Conservation (phyloP, 202 grass and related monocot genomes). For the Carex sylvatica region DNA sequence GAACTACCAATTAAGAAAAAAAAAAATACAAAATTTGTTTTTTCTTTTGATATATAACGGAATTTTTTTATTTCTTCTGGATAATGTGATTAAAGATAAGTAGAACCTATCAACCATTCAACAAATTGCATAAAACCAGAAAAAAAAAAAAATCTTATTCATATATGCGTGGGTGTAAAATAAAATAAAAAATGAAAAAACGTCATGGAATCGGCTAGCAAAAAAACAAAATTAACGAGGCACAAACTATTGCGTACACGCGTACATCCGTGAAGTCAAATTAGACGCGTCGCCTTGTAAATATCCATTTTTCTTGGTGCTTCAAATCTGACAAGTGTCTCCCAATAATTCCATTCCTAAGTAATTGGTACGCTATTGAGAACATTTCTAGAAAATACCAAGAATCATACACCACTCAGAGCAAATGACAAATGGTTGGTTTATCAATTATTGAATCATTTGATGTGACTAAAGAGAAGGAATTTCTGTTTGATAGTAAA, state of each 20-base stretch:
- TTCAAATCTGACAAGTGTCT: background rate
- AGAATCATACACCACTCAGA: background rate
- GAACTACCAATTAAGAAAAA: background rate
- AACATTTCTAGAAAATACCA: background rate
- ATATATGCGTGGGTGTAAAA: background rate
- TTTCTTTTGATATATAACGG: background rate
- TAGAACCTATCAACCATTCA: background rate
- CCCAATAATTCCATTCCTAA: background rate
- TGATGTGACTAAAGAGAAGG: conserved; percentile 2
- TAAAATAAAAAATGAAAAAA: background rate
- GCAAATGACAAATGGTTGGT: background rate
- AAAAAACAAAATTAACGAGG: no score
- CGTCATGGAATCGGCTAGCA: background rate
- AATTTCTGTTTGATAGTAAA: background rate
- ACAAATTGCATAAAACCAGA: background rate
- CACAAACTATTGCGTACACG: background rate
- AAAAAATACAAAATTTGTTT: background rate
- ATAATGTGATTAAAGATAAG: background rate
- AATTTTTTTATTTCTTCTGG: background rate
- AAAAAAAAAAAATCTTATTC: background rate
- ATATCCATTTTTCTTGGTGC: background rate
- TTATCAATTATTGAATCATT: background rate
- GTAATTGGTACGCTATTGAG: background rate
- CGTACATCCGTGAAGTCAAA: background rate
- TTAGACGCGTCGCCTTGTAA: background rate